Conservation (phyloP, 495 filamentous ascomycete genomes). For the Collariella sp. region DNA sequence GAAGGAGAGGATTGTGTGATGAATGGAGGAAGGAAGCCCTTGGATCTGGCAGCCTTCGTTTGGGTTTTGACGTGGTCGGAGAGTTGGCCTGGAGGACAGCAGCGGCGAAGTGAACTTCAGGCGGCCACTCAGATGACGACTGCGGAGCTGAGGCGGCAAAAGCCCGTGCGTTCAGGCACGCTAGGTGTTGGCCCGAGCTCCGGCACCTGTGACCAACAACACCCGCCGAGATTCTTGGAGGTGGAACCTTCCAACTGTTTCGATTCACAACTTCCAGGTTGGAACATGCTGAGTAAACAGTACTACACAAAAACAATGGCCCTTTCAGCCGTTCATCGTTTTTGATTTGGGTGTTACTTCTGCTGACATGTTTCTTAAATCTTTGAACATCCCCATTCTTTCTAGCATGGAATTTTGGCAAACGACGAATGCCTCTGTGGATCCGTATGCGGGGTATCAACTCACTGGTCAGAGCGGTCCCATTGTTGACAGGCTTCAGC, state of each 20-base stretch:
- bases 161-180: conserved; percentile 24
- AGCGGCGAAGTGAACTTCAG: conserved; percentile 17
- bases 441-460: too few relatives aligned
- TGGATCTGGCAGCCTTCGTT: background rate
- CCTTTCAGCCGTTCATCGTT: too few relatives aligned
- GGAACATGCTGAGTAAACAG: too few relatives aligned
- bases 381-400: too few relatives aligned
- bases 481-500: too few relatives aligned
- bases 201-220: conserved; percentile 1
- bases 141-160: conserved; percentile 30
- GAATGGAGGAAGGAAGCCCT: conserved; percentile 3
- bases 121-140: conserved; percentile 34
- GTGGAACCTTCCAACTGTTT: conserved; percentile 14
- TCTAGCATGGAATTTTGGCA: too few relatives aligned
- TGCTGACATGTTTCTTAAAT: too few relatives aligned
- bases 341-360: too few relatives aligned
- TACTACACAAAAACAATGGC: too few relatives aligned
- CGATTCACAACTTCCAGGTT: background rate
- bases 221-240: background rate
- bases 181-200: conserved; percentile 13
- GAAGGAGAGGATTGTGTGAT: background rate
- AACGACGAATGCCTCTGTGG: too few relatives aligned
- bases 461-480: too few relatives aligned
- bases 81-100: conserved; percentile 2
- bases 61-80: background rate